These are phyloP conservation scores for Penicillium hordei DNA, from an alignment of 2,329 filamentous ascomycete species.

Conservation along the genomic window DNA sequence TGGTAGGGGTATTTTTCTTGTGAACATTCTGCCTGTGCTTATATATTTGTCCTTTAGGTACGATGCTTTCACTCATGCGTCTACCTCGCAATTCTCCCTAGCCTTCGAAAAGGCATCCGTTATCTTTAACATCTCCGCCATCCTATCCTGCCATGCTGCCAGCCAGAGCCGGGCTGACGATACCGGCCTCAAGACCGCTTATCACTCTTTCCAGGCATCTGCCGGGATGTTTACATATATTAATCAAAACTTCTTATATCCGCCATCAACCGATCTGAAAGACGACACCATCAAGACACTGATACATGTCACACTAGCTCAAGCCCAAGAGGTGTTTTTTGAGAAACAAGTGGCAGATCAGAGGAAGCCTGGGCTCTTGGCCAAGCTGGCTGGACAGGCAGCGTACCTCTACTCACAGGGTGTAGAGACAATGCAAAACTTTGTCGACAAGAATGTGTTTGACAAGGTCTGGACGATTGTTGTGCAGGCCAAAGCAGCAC, in stretches of 20 bases:
- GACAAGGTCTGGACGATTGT: constrained; percentile 91
- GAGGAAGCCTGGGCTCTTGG: constrained; percentile 88
- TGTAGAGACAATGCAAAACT: constrained; percentile 86
- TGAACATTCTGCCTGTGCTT: not conserved
- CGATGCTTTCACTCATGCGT: constrained; percentile 98
- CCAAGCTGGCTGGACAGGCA: constrained; percentile 89
- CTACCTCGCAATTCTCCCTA: constrained; percentile 93
- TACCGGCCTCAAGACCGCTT: constrained; percentile 88
- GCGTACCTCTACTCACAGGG: constrained; percentile 85
- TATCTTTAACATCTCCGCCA: constrained; percentile 98
- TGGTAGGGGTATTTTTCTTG: constrained; percentile 61
- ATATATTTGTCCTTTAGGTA: constrained; percentile 61
- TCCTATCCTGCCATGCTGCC: constrained; percentile 92
- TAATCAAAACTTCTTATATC: constrained; percentile 98
- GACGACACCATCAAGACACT: constrained; percentile 93
- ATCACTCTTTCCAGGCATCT: constrained; percentile 96
- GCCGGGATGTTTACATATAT: constrained; percentile 99
- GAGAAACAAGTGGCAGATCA: constrained; percentile 92
- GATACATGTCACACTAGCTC: constrained; percentile 88
- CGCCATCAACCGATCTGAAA: constrained; percentile 92
- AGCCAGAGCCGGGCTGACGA: constrained; percentile 91
- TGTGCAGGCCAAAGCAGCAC: constrained; percentile 68
- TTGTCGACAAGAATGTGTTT: constrained; percentile 85
- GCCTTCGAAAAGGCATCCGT: constrained; percentile 98
- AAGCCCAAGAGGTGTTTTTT: constrained; percentile 94